Conservation (phyloP, 306 rosid species). For the Cucurbita pepo region DNA sequence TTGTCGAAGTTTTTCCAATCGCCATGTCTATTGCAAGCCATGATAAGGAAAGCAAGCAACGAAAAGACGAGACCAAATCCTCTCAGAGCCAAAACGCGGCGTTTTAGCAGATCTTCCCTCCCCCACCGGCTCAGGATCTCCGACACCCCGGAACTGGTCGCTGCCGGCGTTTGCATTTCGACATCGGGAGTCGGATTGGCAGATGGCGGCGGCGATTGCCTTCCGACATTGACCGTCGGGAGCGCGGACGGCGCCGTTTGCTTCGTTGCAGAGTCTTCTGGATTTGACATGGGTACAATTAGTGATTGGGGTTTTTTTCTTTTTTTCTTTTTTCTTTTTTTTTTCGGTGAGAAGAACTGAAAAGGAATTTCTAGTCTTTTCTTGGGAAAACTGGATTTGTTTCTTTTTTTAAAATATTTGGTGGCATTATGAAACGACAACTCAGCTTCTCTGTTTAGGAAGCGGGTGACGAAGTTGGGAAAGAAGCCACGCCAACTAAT, state of each 20-base stretch:
- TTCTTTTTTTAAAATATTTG: neutral
- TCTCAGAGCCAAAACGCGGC: conserved; percentile 41
- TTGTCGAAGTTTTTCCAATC: conserved; percentile 46
- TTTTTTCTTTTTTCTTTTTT: neutral
- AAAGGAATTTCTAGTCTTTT: neutral
- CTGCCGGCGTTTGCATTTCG: conserved; percentile 6
- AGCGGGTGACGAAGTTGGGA: neutral
- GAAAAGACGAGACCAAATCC: conserved; percentile 46
- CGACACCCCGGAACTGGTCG: neutral
- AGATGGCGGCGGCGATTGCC: neutral
- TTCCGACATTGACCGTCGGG: conserved; percentile 3
- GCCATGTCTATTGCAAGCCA: conserved; percentile 66
- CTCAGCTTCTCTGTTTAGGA: neutral
- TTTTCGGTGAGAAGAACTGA: neutral
- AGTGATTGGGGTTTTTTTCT: neutral
- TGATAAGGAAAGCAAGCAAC: conserved; percentile 34
- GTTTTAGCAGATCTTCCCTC: conserved; percentile 55
- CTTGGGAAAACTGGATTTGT: neutral
- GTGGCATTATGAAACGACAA: neutral
- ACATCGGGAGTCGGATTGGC: conserved; percentile 10
- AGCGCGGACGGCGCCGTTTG: neutral
- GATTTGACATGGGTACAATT: neutral
- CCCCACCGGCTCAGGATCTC: conserved; percentile 45
- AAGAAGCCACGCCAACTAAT: neutral
- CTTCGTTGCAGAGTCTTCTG: neutral